Conservation (phyloP, 2,329 filamentous ascomycete species). For the Aspergillus novofumigatus region DNA sequence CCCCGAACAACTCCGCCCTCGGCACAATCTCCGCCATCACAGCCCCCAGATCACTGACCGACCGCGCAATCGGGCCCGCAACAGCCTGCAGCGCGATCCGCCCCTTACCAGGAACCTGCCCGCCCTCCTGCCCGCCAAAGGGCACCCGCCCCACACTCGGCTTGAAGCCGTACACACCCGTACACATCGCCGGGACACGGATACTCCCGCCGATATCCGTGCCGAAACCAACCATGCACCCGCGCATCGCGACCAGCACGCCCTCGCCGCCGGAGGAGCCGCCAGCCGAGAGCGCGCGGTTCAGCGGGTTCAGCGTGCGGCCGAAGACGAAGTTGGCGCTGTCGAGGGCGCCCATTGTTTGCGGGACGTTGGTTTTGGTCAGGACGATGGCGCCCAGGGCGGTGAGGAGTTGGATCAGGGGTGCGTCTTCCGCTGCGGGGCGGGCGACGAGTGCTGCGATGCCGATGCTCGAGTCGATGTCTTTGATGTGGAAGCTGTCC, state of each 20-base stretch:
- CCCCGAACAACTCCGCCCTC: constrained; percentile 51
- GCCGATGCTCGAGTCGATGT: constrained; percentile 52
- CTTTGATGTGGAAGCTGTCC: constrained; percentile 43
- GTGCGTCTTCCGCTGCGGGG: constrained; percentile 53
- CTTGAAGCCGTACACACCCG: constrained; percentile 50
- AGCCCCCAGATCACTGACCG: constrained; percentile 38
- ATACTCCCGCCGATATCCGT: constrained; percentile 56
- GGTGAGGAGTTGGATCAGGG: constrained; percentile 55
- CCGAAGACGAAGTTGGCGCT: constrained; percentile 60
- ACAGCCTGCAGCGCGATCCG: constrained; percentile 50
- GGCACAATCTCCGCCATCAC: constrained; percentile 52
- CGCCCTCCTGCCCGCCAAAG: constrained; percentile 50
- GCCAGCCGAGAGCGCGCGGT: constrained; percentile 57
- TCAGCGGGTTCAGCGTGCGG: constrained; percentile 60
- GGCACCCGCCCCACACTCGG: constrained; percentile 47
- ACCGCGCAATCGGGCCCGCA: constrained; percentile 40
- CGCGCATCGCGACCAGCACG: constrained; percentile 55
- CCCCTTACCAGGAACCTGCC: constrained; percentile 43
- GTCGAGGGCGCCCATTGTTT: constrained; percentile 54
- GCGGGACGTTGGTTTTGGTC: constrained; percentile 66
- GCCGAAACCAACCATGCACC: constrained; percentile 57
- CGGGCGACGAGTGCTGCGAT: constrained; percentile 59
- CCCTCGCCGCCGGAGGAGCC: constrained; percentile 65
- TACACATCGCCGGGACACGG: constrained; percentile 48
- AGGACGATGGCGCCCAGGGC: constrained; percentile 63